Evolutionary conservation across 768 basidiomycete genomes (phyloP).

Genomic region (Tricholoma sp.): DNA sequence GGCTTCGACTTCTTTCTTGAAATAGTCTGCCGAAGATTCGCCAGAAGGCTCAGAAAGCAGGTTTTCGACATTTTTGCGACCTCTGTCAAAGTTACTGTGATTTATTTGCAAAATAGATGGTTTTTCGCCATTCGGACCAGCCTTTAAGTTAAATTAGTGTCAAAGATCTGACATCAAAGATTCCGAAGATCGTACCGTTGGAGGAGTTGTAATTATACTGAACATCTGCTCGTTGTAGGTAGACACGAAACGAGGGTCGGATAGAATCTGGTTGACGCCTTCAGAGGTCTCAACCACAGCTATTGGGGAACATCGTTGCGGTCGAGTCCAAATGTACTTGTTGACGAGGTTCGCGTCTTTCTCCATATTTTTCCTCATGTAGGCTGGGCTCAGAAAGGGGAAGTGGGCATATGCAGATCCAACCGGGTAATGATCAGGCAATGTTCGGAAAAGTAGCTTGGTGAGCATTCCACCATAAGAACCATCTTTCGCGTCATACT

Average conservation of each 20-base stretch:
- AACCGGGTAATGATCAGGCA: constrained; percentile 64
- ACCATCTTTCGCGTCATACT: constrained; percentile 57
- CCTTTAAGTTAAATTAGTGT: neutral
- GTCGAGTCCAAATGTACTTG: constrained; percentile 60
- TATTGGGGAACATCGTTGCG: constrained; percentile 22
- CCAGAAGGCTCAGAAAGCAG: constrained; percentile 1
- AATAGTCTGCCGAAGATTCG: constrained; percentile 21
- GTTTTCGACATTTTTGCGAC: constrained; percentile 8
- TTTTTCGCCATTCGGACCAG: neutral
- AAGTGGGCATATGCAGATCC: constrained; percentile 72
- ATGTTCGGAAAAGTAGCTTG: constrained; percentile 64
- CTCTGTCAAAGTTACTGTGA: neutral
- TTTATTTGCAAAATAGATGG: neutral
- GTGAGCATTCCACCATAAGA: constrained; percentile 74
- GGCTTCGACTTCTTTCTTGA: constrained; percentile 24
- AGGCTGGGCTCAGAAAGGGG: constrained; percentile 67
- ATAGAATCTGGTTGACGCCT: constrained; percentile 31
- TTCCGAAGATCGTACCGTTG: constrained; percentile 13
- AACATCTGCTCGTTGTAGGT: constrained; percentile 28
- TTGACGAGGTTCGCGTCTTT: constrained; percentile 24
- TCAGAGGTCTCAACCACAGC: constrained; percentile 25
- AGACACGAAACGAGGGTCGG: constrained; percentile 25
- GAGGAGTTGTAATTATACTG: constrained; percentile 19
- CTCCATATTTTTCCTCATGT: constrained; percentile 36
- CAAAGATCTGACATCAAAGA: constrained; percentile 10